Evolutionary conservation across 2,329 filamentous ascomycete species (phyloP), one percentile per base, ranked within the genome.

Genomic region (Claviceps cyperi): DNA sequence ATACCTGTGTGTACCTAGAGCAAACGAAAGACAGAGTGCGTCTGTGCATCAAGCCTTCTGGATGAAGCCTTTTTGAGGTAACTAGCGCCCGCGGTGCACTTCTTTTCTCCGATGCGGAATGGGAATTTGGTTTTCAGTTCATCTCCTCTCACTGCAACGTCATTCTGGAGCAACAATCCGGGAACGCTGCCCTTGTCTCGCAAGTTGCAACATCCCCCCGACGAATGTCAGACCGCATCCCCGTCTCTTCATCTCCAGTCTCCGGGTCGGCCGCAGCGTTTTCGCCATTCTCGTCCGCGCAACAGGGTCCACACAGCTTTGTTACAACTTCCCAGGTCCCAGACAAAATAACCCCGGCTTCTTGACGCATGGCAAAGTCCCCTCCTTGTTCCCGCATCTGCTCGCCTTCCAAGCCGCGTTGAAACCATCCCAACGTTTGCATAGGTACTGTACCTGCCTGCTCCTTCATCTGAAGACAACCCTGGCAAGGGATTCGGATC

Each of bases 361-460:
- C 56, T 64, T 63, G 32, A 46, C 36, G 43, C 43, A 46, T 36
- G 57, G 60, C 52, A 53, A 43, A 52, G 55, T 50, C 40, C 44
- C 49, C 32, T 41, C 14, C 48, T 32, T 36, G 22, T 17, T 37
- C 44, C 35, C 39, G 40, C 36, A 17, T 21, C 15, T 28, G 39
- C 35, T 39, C 48, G 28, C 36, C 35, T 2, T 52, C 38, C 46
- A 44, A 48, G 3, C 15, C 19, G 21, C 19, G 3, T 17, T 36
- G n/a, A 44, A 45, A 44, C 47, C 52, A 47, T 39, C 14, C 45
- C 35, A 52, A 43, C 46, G 50, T 52, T 56, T 47, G 53, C 46
- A 24, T 39, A 24, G 4, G 7, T 28, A 32, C 28, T 4, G 9
- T 32, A 11, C 28, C 28, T 46, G 47, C 53, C 50, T 43, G 49